Base-by-base conservation (phyloP, 257 asterid genomes). In the Nemophila menziesii region DNA sequence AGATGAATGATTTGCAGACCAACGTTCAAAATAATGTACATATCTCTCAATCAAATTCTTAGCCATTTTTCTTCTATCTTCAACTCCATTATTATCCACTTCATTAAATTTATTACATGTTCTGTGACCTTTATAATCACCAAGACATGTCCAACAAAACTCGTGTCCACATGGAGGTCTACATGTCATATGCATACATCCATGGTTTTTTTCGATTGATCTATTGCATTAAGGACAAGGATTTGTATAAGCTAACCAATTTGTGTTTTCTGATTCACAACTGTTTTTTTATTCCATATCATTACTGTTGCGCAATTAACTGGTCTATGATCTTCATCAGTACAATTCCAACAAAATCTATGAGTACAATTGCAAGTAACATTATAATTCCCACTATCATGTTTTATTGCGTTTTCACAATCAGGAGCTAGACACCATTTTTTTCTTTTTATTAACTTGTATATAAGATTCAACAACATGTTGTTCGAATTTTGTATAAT, bases 401-500 rank as follows among this genome's bases (percentile, higher is more conserved):
- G 49, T 4, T 55, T 63, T 7, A 67, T 46, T 0, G 71, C 78
- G 14, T 3, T 34, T 0, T 44, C 71, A 34, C 82, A 70, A 0
- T 72, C 71, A 4, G 73, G 73, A 16, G 62, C 56, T 1, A 75
- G 70, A 36, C 82, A 69, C 78, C 78, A 63, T 48, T 19, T 43
- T 52, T 4, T 20, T 52, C 15, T 2, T 23, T 17, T 49, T 55
- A 2, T 7, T 11, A 11, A 44, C 40, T 22, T 66, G 74, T 0
- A 65, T 39, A 36, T 51, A 71, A 13, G 75, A 69, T 12, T 40
- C 18, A n/a, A n/a, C n/a, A n/a, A n/a, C n/a, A n/a, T n/a, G n/a
- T n/a, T n/a, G n/a, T n/a, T n/a, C n/a, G n/a, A n/a, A 89, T 65
- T 80, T 89, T 60, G 74, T 59, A 74, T 78, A 80, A 63, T 84